A percentile compares a stretch with the other conserved stretches of the same genome.
Conservation (phyloP, 208 protist species). For the Trypanosoma cruzi region DNA sequence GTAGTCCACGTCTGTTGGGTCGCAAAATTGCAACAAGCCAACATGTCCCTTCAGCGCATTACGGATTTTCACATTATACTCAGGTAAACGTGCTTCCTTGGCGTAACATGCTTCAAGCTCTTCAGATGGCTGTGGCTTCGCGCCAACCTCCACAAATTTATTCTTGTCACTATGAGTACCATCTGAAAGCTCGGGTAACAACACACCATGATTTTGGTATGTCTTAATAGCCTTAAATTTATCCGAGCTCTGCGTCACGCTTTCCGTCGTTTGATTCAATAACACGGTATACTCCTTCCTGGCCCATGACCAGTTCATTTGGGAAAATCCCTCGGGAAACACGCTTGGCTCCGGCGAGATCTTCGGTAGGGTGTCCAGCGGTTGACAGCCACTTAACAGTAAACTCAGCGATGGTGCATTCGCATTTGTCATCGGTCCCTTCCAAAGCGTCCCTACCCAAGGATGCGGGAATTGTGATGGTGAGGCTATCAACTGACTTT, state of each 20-base stretch:
- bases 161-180: neutral
- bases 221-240: slow-evolving; percentile 21
- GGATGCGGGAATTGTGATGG: too few relatives aligned
- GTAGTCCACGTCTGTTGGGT: slow-evolving; percentile 35
- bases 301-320: neutral
- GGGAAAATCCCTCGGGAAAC: slow-evolving; percentile 21
- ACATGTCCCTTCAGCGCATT: neutral
- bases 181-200: slow-evolving; percentile 7
- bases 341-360: slow-evolving; percentile 3
- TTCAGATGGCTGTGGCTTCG: slow-evolving; percentile 7
- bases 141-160: slow-evolving; percentile 7
- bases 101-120: slow-evolving; percentile 2
- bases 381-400: neutral
- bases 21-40: slow-evolving; percentile 28
- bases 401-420: neutral
- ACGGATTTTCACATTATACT: slow-evolving; percentile 8
- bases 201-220: slow-evolving; percentile 18
- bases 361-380: slow-evolving; percentile 2
- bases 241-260: slow-evolving; percentile 3
- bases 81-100: slow-evolving; percentile 4
- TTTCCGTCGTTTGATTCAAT: neutral
- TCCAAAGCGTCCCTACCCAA: too few relatives aligned
- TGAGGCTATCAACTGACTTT: too few relatives aligned
- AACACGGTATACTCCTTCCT: neutral
- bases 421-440: too few relatives aligned